These are phyloP conservation scores for Parsonsia alboflavescens DNA, from an alignment of 257 asterid genomes.

Conservation along the genomic window DNA sequence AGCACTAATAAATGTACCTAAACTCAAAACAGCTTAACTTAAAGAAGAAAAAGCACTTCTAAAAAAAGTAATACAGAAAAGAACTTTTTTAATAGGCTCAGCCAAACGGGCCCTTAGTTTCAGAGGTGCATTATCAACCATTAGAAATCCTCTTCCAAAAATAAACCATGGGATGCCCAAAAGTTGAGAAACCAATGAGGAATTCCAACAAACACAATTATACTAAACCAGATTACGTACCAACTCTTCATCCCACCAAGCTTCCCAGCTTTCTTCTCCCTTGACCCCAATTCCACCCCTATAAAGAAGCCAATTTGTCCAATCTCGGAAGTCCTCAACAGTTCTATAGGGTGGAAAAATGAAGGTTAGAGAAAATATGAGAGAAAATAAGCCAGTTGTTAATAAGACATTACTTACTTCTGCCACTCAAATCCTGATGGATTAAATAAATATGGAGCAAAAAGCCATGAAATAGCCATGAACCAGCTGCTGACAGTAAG, in stretches of 20 bases:
- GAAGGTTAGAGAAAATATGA: constrained; percentile 19
- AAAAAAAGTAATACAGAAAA: too few species aligned
- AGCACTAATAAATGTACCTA: too few species aligned
- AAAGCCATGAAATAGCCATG: constrained; percentile 84
- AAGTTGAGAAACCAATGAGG: constrained; percentile 15
- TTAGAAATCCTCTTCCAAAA: neutral
- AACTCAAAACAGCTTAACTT: too few species aligned
- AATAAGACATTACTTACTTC: constrained; percentile 54
- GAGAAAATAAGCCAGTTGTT: constrained; percentile 10
- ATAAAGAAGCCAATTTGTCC: constrained; percentile 99
- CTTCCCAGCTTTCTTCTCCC: constrained; percentile 99
- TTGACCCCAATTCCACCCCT: constrained; percentile 99
- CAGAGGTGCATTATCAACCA: neutral
- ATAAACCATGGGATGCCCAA: constrained; percentile 15
- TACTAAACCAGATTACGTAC: constrained; percentile 34
- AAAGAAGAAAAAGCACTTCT: too few species aligned
- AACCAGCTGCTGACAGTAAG: constrained; percentile 97
- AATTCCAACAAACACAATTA: constrained; percentile 3
- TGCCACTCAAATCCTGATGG: constrained; percentile 99
- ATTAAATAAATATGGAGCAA: constrained; percentile 93
- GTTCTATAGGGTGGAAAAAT: constrained; percentile 51
- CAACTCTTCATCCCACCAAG: constrained; percentile 99
- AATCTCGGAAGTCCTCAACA: constrained; percentile 93
- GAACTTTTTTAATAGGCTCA: too few species aligned
- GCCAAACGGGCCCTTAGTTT: neutral